These are phyloP conservation scores for Curvularia spicifera DNA, from an alignment of 2,329 filamentous ascomycete genomes.

Conservation along the genomic window DNA sequence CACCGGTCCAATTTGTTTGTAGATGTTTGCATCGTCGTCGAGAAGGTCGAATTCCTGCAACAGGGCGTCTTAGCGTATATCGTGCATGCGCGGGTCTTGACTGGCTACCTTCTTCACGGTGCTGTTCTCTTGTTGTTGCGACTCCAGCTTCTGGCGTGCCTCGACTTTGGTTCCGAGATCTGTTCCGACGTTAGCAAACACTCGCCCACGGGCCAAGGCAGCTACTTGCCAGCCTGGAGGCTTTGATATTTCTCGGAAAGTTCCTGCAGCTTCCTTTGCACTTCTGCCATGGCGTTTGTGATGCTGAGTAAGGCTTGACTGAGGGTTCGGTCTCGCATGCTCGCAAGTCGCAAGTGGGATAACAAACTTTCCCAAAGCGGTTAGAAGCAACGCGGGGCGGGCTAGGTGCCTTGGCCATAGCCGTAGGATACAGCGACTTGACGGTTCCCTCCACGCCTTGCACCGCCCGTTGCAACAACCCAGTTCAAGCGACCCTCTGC, in stretches of 20 bases:
- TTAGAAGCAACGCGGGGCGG: slow-evolving; percentile 34
- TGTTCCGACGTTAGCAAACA: slow-evolving; percentile 49
- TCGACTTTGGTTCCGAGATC: slow-evolving; percentile 79
- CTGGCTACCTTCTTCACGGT: slow-evolving; percentile 76
- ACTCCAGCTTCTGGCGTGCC: slow-evolving; percentile 88
- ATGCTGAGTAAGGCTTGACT: slow-evolving; percentile 35
- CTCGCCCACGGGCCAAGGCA: background rate
- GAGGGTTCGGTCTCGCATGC: slow-evolving; percentile 24
- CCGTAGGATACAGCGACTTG: slow-evolving; percentile 17
- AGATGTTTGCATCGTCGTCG: slow-evolving; percentile 84
- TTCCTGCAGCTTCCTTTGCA: slow-evolving; percentile 78
- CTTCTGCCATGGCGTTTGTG: slow-evolving; percentile 54
- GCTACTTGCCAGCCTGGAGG: slow-evolving; percentile 74
- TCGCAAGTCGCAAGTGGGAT: slow-evolving; percentile 33
- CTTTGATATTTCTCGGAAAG: slow-evolving; percentile 88
- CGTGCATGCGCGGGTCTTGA: background rate
- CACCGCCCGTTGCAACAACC: slow-evolving; percentile 3
- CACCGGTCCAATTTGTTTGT: slow-evolving; percentile 93
- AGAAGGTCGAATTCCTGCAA: slow-evolving; percentile 79
- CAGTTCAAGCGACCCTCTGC: background rate
- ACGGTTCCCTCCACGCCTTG: slow-evolving; percentile 14
- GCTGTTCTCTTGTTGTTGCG: slow-evolving; percentile 91
- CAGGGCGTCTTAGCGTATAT: slow-evolving; percentile 4
- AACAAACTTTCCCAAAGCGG: slow-evolving; percentile 28
- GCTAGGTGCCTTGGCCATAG: slow-evolving; percentile 19